These are phyloP conservation scores for Endoconidiophora laricicola DNA, from an alignment of 2,329 filamentous ascomycete species.

Conservation along the genomic window DNA sequence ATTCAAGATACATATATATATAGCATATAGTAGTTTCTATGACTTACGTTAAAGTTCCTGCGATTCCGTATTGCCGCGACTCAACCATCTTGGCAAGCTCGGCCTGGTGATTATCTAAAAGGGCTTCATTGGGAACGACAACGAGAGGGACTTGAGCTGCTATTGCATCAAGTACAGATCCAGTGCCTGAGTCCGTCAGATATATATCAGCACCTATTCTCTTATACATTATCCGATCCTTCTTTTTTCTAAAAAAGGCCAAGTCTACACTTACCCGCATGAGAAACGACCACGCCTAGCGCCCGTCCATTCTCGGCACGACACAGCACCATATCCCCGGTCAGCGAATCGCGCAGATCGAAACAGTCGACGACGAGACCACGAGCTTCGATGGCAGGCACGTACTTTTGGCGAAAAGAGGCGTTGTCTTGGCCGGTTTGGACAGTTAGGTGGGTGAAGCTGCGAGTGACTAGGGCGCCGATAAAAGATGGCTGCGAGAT, in stretches of 20 bases:
- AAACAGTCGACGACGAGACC: slow-evolving; percentile 19
- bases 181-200: slow-evolving; percentile 47
- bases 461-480: slow-evolving; percentile 34
- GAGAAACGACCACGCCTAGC: slow-evolving; percentile 66
- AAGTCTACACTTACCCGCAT: slow-evolving; percentile 52
- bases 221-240: too few species aligned
- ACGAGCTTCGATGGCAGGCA: slow-evolving; percentile 14
- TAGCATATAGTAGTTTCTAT: too few species aligned
- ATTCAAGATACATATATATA: neutral
- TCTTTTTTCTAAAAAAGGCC: neutral
- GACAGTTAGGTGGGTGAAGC: slow-evolving; percentile 56
- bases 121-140: slow-evolving; percentile 67
- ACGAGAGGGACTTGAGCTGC: slow-evolving; percentile 61
- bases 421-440: slow-evolving; percentile 63
- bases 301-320: slow-evolving; percentile 17
- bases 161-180: slow-evolving; percentile 72
- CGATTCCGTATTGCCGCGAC: slow-evolving; percentile 18
- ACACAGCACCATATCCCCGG: slow-evolving; percentile 9
- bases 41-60: slow-evolving; percentile 6
- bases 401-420: slow-evolving; percentile 27
- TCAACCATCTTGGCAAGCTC: slow-evolving; percentile 66
- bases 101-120: slow-evolving; percentile 81
- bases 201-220: neutral
- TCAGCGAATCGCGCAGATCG: slow-evolving; percentile 8
- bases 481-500: slow-evolving; percentile 49